These are phyloP conservation scores for Neonectria coccinea DNA, from an alignment of 2,329 filamentous ascomycete genomes.

Conservation along the genomic window DNA sequence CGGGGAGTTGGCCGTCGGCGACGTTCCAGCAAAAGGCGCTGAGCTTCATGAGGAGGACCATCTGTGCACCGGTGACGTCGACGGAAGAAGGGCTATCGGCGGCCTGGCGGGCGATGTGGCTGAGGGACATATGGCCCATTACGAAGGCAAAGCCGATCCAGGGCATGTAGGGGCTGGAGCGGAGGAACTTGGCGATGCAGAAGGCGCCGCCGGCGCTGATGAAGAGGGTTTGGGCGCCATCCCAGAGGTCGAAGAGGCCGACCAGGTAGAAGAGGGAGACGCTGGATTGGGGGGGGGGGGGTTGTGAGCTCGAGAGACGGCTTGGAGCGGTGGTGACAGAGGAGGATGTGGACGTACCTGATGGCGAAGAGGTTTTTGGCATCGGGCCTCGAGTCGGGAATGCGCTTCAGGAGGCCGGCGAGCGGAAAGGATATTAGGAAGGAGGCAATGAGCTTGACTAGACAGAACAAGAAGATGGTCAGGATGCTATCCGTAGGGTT, in stretches of 20 bases:
- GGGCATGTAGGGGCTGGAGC: constrained; percentile 90
- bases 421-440: constrained; percentile 95
- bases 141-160: constrained; percentile 95
- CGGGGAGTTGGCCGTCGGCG: constrained; percentile 86
- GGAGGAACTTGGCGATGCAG: constrained; percentile 82
- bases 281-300: constrained; percentile 53
- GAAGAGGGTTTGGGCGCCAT: constrained; percentile 80
- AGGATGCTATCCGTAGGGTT: constrained; percentile 17
- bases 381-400: constrained; percentile 86
- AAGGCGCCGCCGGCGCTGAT: constrained; percentile 86
- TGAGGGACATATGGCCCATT: constrained; percentile 95
- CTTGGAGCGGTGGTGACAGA: neutral
- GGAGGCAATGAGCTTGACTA: constrained; percentile 92
- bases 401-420: constrained; percentile 86
- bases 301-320: constrained; percentile 5
- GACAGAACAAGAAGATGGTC: constrained; percentile 30
- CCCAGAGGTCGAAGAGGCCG: constrained; percentile 93
- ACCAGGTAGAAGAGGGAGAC: constrained; percentile 91
- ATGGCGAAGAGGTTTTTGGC: constrained; percentile 92
- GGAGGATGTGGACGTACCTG: constrained; percentile 59
- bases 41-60: constrained; percentile 99
- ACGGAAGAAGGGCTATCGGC: constrained; percentile 73
- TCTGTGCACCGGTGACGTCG: constrained; percentile 95
- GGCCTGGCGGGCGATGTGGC: constrained; percentile 85
- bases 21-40: constrained; percentile 98